Conservation (phyloP, 176 grass and related monocot species). For the Raddia guianensis region DNA sequence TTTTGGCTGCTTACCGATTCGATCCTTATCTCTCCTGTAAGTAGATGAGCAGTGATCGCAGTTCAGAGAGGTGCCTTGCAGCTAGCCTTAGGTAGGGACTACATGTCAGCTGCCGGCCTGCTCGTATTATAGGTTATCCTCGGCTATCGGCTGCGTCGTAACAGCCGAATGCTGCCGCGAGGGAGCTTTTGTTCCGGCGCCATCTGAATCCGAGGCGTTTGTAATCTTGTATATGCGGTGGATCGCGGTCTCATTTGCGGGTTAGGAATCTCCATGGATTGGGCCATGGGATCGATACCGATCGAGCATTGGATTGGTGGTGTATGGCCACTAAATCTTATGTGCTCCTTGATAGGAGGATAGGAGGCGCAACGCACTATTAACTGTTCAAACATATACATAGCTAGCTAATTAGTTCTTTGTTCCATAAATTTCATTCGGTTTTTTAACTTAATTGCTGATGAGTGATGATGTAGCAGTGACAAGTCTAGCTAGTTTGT, state of each 20-base stretch:
- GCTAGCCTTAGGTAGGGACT: neutral
- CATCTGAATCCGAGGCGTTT: neutral
- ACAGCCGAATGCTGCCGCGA: slow-evolving; percentile 17
- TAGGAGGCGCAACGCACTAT: neutral
- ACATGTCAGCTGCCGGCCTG: neutral
- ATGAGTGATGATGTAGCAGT: no score
- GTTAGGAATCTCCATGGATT: neutral
- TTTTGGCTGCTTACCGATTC: no score
- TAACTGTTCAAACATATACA: neutral
- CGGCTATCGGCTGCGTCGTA: neutral
- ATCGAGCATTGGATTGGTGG: neutral
- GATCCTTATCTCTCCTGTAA: no score
- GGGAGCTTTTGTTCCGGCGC: slow-evolving; percentile 10
- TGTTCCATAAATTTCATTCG: neutral
- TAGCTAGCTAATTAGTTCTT: neutral
- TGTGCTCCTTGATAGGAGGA: neutral
- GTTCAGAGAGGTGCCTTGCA: neutral
- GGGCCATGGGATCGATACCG: slow-evolving; percentile 9
- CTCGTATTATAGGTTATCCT: slow-evolving; percentile 4
- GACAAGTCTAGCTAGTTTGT: no score
- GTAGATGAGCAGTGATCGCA: no score
- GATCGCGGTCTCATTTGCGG: neutral
- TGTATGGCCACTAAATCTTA: neutral
- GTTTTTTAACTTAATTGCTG: neutral
- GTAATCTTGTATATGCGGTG: neutral